Percentiles rank a stretch among this genome's conserved stretches.
phyloP scores from a whole-genome alignment of 495 filamentous ascomycete species.

The Talaromyces stipitatus region DNA sequence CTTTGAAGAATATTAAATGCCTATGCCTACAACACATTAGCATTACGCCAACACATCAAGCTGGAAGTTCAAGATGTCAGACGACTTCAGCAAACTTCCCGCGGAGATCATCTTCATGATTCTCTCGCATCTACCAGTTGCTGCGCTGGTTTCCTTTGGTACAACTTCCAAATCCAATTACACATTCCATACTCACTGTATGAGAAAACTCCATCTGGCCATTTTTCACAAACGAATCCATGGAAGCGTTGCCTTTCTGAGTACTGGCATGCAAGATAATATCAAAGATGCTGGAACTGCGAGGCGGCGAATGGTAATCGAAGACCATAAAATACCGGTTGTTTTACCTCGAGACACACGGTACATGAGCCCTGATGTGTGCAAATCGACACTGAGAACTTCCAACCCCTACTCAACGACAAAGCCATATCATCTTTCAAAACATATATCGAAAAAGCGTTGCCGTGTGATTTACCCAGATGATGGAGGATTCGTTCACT shows the following conservation, averaged over 20 bases:
- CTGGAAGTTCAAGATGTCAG: not conserved
- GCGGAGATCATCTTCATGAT: constrained; percentile 27
- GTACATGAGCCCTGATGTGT: not conserved
- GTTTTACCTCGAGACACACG: not conserved
- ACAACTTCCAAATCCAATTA: constrained; percentile 24
- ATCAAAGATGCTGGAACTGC: not conserved
- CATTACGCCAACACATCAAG: not conserved
- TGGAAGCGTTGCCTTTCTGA: constrained; percentile 23
- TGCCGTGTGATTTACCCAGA: not conserved
- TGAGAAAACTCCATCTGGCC: constrained; percentile 20
- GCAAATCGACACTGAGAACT: not conserved
- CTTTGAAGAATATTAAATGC: not conserved
- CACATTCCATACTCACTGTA: constrained; percentile 18
- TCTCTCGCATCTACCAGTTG: constrained; percentile 24
- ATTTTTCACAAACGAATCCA: constrained; percentile 27
- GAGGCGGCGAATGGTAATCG: not conserved
- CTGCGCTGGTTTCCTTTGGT: constrained; percentile 24
- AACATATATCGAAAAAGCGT: not conserved
- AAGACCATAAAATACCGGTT: not conserved
- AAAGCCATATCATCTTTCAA: not conserved
- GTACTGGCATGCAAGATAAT: constrained; percentile 13
- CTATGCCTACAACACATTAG: not conserved
- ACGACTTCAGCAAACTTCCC: constrained; percentile 18
- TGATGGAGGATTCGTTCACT: not conserved
- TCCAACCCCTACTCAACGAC: not conserved